Base-by-base conservation (phyloP, 345 rosid genomes). In the Salix koriyanagi region DNA sequence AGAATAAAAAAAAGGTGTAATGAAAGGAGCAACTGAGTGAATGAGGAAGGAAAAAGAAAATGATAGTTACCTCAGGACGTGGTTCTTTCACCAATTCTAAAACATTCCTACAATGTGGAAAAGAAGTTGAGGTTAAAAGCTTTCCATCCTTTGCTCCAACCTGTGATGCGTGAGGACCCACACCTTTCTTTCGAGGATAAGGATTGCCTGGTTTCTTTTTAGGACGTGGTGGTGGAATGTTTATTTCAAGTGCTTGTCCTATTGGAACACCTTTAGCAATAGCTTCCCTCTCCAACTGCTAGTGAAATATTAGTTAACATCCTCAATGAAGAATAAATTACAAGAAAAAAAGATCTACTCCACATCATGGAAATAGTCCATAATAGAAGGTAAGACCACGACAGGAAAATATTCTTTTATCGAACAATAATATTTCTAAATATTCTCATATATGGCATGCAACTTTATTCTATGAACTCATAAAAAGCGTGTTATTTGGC, bases 231-330 rank as follows among this genome's bases (percentile, higher is more conserved):
- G 99, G 97, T 50, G 99, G 99, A 79, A 95, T 95, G 75, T 89
- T 89, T 81, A 95, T 89, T 78, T 95, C 92, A 67, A 91, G 81
- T 60, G 92, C 84, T 84, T 92, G 93, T 75, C 91, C 88, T 77
- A 88, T 68, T 26, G 95, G 88, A 81, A 91, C 81, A 41, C 97
- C 97, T 85, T 93, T 95, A 54, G 88, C 87, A 73, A 84, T 84
- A 76, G 99, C 99, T 80, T 95, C 99, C 92, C 93, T 95, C 89
- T 95, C 97, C 87, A 95, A 80, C 99, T 95, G 90, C 79, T 77
- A 80, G 76, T 58, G 30, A 73, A 67, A 77, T 67, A 56, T 73
- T 69, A 12, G 64, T 76, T 67, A 50, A 64, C 18, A 82, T 34
- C 56, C 28, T 41, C 21, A 58, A 26, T 42, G 61, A 19, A 21